phyloP scores from a whole-genome alignment of 352 stramenopile species.

The Thalassiosira tumida region DNA sequence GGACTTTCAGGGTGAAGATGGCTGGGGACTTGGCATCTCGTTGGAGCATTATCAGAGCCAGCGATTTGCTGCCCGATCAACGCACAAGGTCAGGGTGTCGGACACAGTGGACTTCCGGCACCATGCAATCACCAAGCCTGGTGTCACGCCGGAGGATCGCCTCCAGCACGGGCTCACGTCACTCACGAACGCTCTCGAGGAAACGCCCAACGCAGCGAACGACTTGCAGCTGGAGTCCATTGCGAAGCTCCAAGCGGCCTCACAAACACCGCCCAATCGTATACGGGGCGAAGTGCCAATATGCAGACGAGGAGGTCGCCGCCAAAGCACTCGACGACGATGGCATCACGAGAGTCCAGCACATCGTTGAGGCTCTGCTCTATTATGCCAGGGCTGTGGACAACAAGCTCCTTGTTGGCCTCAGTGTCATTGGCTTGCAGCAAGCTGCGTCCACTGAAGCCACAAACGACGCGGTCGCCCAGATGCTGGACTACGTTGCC shows the following conservation, averaged over 20 bases:
- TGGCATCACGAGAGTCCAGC: not conserved
- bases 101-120: not conserved
- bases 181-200: not conserved
- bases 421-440: constrained; percentile 21
- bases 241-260: not conserved
- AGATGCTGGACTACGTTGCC: not conserved
- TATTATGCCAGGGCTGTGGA: constrained; percentile 45
- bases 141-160: not conserved
- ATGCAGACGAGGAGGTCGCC: not conserved
- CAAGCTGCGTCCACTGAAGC: constrained; percentile 5
- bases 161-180: not conserved
- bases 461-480: not conserved
- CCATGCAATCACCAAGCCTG: not conserved
- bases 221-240: not conserved
- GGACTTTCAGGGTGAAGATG: not conserved
- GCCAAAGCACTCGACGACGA: not conserved
- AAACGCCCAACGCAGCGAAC: not conserved
- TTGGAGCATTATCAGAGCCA: not conserved
- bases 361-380: not conserved
- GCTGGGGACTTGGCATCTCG: not conserved
- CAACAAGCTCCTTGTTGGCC: constrained; percentile 16
- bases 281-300: not conserved
- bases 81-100: not conserved
- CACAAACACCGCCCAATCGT: not conserved
- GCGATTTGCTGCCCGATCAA: not conserved